Percentiles rank a stretch among this genome's conserved stretches.
Evolutionary conservation across 371 early-diverging fungal species (phyloP).

Genomic region (Mortierella polycephala): DNA sequence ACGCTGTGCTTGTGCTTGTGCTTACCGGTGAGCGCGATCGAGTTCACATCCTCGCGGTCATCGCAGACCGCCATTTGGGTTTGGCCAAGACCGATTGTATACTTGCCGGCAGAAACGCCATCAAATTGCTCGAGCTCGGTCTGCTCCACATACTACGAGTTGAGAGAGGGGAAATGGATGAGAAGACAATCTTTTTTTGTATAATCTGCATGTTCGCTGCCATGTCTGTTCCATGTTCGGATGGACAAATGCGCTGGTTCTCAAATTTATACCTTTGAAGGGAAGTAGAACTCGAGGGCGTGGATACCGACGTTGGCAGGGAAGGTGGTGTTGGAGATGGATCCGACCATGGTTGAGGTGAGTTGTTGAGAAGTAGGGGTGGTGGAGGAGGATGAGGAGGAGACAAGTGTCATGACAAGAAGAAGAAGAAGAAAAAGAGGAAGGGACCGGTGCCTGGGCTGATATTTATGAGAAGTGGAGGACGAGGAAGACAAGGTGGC

Average conservation of each 20-base stretch:
- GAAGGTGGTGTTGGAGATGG: conserved; percentile 52
- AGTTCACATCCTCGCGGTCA: conserved; percentile 96
- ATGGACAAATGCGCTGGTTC: too few species aligned
- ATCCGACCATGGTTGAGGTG: conserved; percentile 47
- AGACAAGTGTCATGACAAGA: conserved; percentile 7
- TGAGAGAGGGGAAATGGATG: not conserved
- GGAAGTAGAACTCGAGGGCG: conserved; percentile 96
- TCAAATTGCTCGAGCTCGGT: conserved; percentile 89
- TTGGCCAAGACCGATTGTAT: conserved; percentile 98
- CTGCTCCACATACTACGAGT: conserved; percentile 86
- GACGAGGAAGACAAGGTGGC: too few species aligned
- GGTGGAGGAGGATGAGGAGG: conserved; percentile 12
- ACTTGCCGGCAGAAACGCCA: conserved; percentile 95
- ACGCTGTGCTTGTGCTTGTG: not conserved
- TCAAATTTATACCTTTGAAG: conserved; percentile 54
- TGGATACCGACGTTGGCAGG: conserved; percentile 91
- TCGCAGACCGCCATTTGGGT: conserved; percentile 95
- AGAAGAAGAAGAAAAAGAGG: conserved; percentile 1
- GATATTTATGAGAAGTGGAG: conserved; percentile 11
- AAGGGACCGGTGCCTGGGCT: not conserved
- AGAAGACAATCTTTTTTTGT: not conserved
- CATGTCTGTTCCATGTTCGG: too few species aligned
- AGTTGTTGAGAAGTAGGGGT: not conserved
- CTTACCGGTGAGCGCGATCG: conserved; percentile 89
- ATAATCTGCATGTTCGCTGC: not conserved